Conservation (phyloP, 192 early-diverging fungal species). For the Backusella westeae region DNA sequence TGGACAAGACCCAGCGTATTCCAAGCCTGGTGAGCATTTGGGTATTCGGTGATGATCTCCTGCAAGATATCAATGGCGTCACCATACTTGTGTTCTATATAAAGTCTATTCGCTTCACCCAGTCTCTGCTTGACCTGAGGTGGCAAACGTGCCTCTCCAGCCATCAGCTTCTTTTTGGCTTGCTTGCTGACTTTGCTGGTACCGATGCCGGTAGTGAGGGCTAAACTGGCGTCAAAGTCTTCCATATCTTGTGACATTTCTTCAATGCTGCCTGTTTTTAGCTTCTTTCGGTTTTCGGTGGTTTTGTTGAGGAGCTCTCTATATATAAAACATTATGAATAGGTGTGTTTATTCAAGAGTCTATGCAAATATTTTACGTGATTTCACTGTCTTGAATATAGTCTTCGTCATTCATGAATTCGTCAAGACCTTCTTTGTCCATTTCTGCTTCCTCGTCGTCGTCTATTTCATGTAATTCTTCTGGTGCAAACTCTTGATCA, state of each 20-base stretch:
- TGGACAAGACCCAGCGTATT: constrained; percentile 85
- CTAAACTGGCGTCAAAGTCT: constrained; percentile 27
- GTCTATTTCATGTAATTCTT: constrained; percentile 8
- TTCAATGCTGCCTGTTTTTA: constrained; percentile 6
- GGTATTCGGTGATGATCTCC: constrained; percentile 71
- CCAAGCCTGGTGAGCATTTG: constrained; percentile 81
- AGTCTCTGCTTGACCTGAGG: constrained; percentile 58
- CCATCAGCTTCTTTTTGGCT: not conserved
- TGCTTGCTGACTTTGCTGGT: constrained; percentile 5
- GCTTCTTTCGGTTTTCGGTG: not conserved
- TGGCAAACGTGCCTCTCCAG: constrained; percentile 19
- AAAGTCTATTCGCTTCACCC: constrained; percentile 77
- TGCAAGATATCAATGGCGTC: constrained; percentile 75
- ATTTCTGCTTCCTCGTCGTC: constrained; percentile 5
- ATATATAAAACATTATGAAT: not conserved
- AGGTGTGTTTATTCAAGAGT: not conserved
- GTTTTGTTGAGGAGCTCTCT: constrained; percentile 12
- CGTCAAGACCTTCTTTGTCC: not conserved
- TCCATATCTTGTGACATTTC: constrained; percentile 20
- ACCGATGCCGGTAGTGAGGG: constrained; percentile 17
- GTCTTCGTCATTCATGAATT: not conserved
- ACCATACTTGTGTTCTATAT: constrained; percentile 65
- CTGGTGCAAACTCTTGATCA: constrained; percentile 2
- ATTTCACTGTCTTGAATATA: constrained; percentile 21
- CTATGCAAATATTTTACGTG: constrained; percentile 6